phyloP scores from a whole-genome alignment of 345 rosid genomes.

The Eucalyptus albens region DNA sequence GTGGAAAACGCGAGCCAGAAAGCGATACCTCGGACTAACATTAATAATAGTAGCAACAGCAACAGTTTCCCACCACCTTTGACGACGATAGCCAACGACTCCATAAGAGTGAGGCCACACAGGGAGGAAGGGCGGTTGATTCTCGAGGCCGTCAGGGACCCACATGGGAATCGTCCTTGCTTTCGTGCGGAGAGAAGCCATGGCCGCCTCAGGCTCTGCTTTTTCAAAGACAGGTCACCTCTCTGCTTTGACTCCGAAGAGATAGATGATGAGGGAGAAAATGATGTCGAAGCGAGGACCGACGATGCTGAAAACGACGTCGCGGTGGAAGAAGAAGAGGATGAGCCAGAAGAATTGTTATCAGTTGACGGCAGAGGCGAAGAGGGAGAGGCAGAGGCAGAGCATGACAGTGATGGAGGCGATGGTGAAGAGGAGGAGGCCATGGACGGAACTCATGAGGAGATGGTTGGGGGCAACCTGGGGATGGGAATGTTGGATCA shows the following conservation, averaged over 20 bases:
- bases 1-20: neutral
- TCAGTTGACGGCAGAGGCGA: neutral
- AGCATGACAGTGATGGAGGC: neutral
- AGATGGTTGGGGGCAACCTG: neutral
- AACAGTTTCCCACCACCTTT: conserved; percentile 70
- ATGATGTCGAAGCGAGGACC: neutral
- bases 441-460: neutral
- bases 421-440: neutral
- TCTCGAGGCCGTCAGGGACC: conserved; percentile 34
- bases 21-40: neutral
- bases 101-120: conserved; percentile 46
- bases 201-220: conserved; percentile 66
- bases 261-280: neutral
- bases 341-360: neutral
- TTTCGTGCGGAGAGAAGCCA: conserved; percentile 58
- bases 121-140: conserved; percentile 71
- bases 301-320: neutral
- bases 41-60: neutral
- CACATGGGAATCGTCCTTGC: conserved; percentile 3
- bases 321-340: neutral
- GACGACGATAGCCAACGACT: conserved; percentile 52
- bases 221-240: conserved; percentile 19
- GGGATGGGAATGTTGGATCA: neutral
- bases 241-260: neutral
- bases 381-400: neutral